phyloP scores from a whole-genome alignment of 192 early-diverging fungal species.

The Obelidium mucronatum region DNA sequence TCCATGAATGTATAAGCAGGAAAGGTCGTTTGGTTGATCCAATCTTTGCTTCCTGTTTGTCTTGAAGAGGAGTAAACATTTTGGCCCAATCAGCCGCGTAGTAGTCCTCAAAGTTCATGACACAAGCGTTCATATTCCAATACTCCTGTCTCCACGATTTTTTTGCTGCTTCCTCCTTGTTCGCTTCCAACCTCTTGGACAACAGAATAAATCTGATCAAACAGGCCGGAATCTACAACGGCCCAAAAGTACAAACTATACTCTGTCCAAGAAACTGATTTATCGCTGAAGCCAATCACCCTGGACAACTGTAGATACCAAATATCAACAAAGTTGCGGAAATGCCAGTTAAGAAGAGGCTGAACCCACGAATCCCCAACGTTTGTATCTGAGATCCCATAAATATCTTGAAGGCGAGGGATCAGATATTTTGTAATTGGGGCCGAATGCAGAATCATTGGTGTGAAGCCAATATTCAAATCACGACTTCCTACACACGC shows the following conservation, averaged over 20 bases:
- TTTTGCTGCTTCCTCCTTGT: too few relatives aligned
- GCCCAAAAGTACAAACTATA: not conserved
- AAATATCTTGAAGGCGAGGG: not conserved
- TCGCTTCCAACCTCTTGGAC: not conserved
- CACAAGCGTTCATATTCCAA: not conserved
- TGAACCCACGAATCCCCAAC: too few relatives aligned
- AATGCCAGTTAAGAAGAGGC: not conserved
- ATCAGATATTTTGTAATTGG: not conserved
- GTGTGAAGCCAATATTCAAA: not conserved
- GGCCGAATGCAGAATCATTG: not conserved
- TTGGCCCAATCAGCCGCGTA: not conserved
- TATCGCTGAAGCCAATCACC: not conserved
- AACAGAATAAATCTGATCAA: not conserved
- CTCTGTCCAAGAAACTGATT: not conserved
- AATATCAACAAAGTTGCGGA: not conserved
- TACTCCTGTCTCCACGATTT: not conserved
- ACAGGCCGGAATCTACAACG: not conserved
- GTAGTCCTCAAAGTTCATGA: not conserved
- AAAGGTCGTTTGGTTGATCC: not conserved
- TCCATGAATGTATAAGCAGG: not conserved
- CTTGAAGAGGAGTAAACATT: conserved; percentile 6
- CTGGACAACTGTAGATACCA: not conserved
- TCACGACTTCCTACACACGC: not conserved
- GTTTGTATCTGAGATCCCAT: too few relatives aligned
- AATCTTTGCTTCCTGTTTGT: not conserved